These are phyloP conservation scores for Candida freyschussii DNA, from an alignment of 1,139 yeast genomes.

Conservation along the genomic window DNA sequence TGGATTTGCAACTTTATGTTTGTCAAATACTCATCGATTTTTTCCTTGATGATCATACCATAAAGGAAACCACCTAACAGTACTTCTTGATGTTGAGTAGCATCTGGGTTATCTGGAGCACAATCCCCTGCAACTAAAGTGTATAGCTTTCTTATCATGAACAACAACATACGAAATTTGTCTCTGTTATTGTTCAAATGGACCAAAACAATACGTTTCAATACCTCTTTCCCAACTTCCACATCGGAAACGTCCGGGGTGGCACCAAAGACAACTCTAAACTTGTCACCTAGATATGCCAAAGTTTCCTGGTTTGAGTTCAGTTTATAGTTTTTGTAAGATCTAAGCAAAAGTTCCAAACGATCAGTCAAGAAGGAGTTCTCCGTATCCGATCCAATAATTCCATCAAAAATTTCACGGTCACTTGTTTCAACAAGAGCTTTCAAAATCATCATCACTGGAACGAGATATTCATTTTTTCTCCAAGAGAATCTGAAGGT, in stretches of 20 bases:
- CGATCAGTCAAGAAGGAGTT: slow-evolving; percentile 98
- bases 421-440: slow-evolving; percentile 90
- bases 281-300: slow-evolving; percentile 92
- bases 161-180: slow-evolving; percentile 79
- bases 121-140: slow-evolving; percentile 96
- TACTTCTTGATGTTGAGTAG: slow-evolving; percentile 97
- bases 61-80: slow-evolving; percentile 92
- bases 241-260: slow-evolving; percentile 83
- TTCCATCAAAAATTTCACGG: slow-evolving; percentile 92
- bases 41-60: slow-evolving; percentile 96
- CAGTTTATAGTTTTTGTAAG: slow-evolving; percentile 75
- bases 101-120: slow-evolving; percentile 97
- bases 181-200: slow-evolving; percentile 71
- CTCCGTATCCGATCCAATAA: slow-evolving; percentile 79
- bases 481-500: slow-evolving; percentile 97
- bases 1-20: slow-evolving; percentile 69
- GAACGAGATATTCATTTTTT: slow-evolving; percentile 90
- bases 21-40: slow-evolving; percentile 86
- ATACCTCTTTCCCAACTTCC: slow-evolving; percentile 84
- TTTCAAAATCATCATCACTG: slow-evolving; percentile 87
- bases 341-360: slow-evolving; percentile 84
- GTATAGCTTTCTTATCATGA: slow-evolving; percentile 93
- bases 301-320: slow-evolving; percentile 82
- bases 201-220: slow-evolving; percentile 81
- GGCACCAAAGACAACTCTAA: slow-evolving; percentile 88